Conservation (phyloP, 2,329 filamentous ascomycete genomes). For the Botrytis squamosa region DNA sequence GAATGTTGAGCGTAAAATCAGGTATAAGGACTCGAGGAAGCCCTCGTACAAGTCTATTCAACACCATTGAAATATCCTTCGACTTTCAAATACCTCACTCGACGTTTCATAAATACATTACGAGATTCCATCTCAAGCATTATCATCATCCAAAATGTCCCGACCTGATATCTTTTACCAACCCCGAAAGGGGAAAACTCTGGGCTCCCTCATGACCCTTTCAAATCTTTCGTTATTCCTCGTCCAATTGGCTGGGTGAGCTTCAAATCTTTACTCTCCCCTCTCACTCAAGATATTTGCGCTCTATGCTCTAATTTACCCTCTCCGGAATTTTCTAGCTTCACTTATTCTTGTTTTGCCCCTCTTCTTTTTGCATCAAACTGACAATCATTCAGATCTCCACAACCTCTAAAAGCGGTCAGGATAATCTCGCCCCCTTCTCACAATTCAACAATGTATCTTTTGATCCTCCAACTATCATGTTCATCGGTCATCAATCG, state of each 20-base stretch:
- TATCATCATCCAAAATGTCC: background rate
- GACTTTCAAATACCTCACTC: background rate
- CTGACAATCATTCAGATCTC: background rate
- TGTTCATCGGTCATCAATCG: conserved; percentile 26
- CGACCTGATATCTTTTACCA: conserved; percentile 22
- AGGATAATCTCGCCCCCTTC: conserved; percentile 24
- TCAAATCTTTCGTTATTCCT: conserved; percentile 23
- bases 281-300: background rate
- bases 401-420: conserved; percentile 22
- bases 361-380: background rate
- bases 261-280: background rate
- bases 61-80: background rate
- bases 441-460: conserved; percentile 28
- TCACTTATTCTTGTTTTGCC: too few species aligned
- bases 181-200: conserved; percentile 22
- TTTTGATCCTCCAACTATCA: conserved; percentile 25
- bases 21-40: background rate
- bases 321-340: background rate
- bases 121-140: too few species aligned
- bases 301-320: background rate
- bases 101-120: background rate
- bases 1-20: background rate
- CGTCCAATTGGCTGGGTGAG: conserved; percentile 15
- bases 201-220: conserved; percentile 23
- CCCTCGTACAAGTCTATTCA: background rate